Evolutionary conservation across 2,329 filamentous ascomycete species (phyloP), one percentile per base, ranked within the genome.

Genomic region (Diaporthe longicolla): DNA sequence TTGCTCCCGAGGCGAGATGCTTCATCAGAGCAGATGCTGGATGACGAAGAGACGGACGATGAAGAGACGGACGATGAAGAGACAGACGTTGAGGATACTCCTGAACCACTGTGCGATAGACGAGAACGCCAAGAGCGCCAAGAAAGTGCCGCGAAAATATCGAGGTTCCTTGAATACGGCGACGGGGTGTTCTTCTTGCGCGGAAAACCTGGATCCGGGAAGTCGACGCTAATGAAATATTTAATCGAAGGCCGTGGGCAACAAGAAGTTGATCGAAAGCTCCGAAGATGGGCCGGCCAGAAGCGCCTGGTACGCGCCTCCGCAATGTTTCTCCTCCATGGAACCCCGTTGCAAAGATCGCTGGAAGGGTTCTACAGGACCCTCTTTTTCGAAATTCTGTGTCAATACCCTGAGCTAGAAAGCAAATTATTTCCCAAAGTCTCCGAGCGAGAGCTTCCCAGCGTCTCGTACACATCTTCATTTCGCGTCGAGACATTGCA

Each of bases 321-420:
- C 57, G 13, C 35, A 1, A 40, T 61, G 37, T 61, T 61, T 8
- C 35, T 61, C 7, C 57, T 61, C 1, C 57, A 43, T 26, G 57
- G 57, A 0, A 43, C 37, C 3, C 37, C 57, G 4, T 26, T 61
- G 37, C 57, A 61, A 13, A 61, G 57, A 40, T 61, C 57, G 0
- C 2, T 61, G 57, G 57, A 61, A 29, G 57, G 57, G 1, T 61
- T 61, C 13, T 61, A 61, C n/a, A 43, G 57, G n/a, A 61, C 57
- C 1, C 1, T 61, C 11, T 43, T 61, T 17, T 61, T 61, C 15
- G 57, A 61, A 3, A 21, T 61, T 2, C 4, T 61, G 1, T 61
- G 57, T 26, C 57, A 61, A 10, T 61, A 35, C 11, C 37, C 57
- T 2, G 57, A 43, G 0, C 3, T 40, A 1, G 4, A 15, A 1